Base-by-base conservation (phyloP, 495 filamentous ascomycete genomes). In the Neurospora pannonica region DNA sequence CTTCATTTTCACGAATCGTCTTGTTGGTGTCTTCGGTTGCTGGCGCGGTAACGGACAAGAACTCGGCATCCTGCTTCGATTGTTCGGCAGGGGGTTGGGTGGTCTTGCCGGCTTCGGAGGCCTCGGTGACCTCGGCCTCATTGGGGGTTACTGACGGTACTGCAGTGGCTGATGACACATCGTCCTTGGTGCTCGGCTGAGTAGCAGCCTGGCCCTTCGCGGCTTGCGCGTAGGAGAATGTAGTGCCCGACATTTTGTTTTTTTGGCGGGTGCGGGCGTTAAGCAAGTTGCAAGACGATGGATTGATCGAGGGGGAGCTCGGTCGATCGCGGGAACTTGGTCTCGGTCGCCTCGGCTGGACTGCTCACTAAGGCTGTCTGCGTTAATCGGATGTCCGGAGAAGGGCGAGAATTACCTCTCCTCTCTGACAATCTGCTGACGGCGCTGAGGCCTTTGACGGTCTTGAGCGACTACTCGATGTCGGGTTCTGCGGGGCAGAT, bases 181-280 rank as follows among this genome's bases (percentile, higher is more conserved):
- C 93, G 79, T 92, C 93, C 60, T 82, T 82, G 38, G 86, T 87
- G n/a, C 90, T 88, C 9, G 86, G 83, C 46, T 94, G 92, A 71
- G 85, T 39, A 75, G 86, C 77, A 72, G 89, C 83, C 74, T 89
- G 86, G 77, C 93, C 92, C 83, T 93, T 94, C 37, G 95, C 96
- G 79, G 95, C 95, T 86, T 97, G 94, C 73, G 95, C 95, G 84
- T 99, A 99, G 54, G 96, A 97, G 83, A 97, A 97, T 72, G 87
- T 80, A 70, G 87, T 76, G 74, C 83, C 69, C 42, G 82, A 79
- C 81, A 82, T 82, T 34, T 77, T 76, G 71, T n/a, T 13, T n/a
- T 13, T 38, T 19, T 46, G 11, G 38, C 31, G 21, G 19, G 43
- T 62, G 21, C 60, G 28, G 24, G 9, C 46, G 71, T 40, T 31